Evolutionary conservation across 2,329 filamentous ascomycete genomes (phyloP).

Genomic region (Talaromyces sp.): DNA sequence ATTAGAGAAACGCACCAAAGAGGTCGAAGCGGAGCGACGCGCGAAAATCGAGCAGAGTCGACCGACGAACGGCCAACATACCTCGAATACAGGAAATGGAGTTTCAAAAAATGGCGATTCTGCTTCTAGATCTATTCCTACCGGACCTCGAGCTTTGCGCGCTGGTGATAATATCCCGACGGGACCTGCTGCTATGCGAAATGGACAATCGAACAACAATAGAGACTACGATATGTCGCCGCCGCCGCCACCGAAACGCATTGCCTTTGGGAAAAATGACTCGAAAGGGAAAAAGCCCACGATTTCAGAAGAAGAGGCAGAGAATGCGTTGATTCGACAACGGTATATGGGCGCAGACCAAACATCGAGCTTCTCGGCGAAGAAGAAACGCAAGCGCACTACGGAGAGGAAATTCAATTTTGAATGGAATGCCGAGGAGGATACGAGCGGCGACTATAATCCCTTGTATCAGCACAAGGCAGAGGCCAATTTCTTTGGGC

Average conservation of each 20-base stretch:
- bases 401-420: conserved; percentile 99
- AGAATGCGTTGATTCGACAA: conserved; percentile 69
- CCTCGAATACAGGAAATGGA: conserved; percentile 18
- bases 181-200: conserved; percentile 49
- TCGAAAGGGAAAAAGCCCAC: conserved; percentile 37
- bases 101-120: conserved; percentile 7
- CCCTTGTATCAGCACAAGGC: conserved; percentile 68
- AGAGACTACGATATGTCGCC: conserved; percentile 51
- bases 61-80: conserved; percentile 20
- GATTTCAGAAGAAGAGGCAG: conserved; percentile 54
- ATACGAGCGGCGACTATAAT: conserved; percentile 81
- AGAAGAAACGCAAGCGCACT: conserved; percentile 90
- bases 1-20: conserved; percentile 70
- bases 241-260: conserved; percentile 38
- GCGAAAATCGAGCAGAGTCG: conserved; percentile 37
- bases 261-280: conserved; percentile 23
- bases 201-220: conserved; percentile 29
- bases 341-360: conserved; percentile 89
- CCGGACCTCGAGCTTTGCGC: conserved; percentile 67
- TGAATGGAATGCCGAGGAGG: conserved; percentile 92
- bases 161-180: conserved; percentile 43
- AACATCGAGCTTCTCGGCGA: conserved; percentile 86
- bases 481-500: conserved; percentile 65
- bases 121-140: conserved; percentile 50
- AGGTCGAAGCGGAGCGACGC: conserved; percentile 60